Evolutionary conservation across 805 yeast genomes (phyloP).

Genomic region (Yarrowia sp.): DNA sequence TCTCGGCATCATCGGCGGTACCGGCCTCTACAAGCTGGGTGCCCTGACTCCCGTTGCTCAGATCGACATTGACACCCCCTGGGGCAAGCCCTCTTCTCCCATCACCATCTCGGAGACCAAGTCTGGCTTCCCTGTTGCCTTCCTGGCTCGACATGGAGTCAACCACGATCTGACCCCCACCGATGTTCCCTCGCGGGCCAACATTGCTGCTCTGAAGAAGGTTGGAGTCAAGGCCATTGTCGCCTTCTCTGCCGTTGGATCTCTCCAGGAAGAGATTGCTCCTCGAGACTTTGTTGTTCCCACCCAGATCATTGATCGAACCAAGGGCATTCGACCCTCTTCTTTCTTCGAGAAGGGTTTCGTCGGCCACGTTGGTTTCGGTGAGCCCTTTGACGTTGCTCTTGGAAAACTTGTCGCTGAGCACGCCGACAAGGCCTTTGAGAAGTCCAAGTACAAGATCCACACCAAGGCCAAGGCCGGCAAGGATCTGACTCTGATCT

Average conservation of each 20-base stretch:
- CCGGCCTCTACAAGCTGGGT: slow-evolving; percentile 91
- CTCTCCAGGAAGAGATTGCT: slow-evolving; percentile 82
- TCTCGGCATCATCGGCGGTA: slow-evolving; percentile 94
- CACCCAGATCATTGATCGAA: slow-evolving; percentile 93
- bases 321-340: slow-evolving; percentile 90
- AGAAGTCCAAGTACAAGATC: slow-evolving; percentile 56
- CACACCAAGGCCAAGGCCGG: slow-evolving; percentile 72
- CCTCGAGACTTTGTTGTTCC: slow-evolving; percentile 98
- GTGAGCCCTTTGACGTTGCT: slow-evolving; percentile 89
- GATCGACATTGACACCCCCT: slow-evolving; percentile 85
- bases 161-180: slow-evolving; percentile 90
- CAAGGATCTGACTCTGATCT: slow-evolving; percentile 81
- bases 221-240: slow-evolving; percentile 86
- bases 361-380: slow-evolving; percentile 97
- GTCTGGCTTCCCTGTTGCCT: slow-evolving; percentile 85
- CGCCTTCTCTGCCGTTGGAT: slow-evolving; percentile 96
- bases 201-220: slow-evolving; percentile 91
- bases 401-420: slow-evolving; percentile 72
- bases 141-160: slow-evolving; percentile 91
- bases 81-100: slow-evolving; percentile 97
- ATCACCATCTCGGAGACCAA: slow-evolving; percentile 85
- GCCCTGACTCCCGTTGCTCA: slow-evolving; percentile 85
- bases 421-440: slow-evolving; percentile 48
- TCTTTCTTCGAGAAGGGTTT: slow-evolving; percentile 91
- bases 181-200: slow-evolving; percentile 91